These are phyloP conservation scores for Hypsizygus marmoreus DNA, from an alignment of 768 basidiomycete genomes.

Conservation along the genomic window DNA sequence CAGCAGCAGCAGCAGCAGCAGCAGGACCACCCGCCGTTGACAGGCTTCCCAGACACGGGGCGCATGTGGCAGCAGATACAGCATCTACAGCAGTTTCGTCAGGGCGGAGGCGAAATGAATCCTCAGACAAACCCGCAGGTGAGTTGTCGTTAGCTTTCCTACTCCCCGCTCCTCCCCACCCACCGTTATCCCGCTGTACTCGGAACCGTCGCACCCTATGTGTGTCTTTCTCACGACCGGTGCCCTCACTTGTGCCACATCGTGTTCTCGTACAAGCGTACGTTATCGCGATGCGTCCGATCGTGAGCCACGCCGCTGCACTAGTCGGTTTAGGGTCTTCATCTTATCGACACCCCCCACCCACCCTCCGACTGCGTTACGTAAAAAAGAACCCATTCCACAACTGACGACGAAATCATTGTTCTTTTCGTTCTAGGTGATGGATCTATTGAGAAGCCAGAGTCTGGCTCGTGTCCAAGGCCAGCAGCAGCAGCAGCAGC, in stretches of 20 bases:
- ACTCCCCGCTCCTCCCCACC: neutral
- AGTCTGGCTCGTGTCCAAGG: slow-evolving; percentile 40
- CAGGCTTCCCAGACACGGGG: slow-evolving; percentile 51
- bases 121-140: slow-evolving; percentile 50
- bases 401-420: slow-evolving; percentile 22
- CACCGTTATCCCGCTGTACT: slow-evolving; percentile 7
- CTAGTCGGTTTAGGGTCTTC: slow-evolving; percentile 7
- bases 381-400: slow-evolving; percentile 18
- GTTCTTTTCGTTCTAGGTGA: slow-evolving; percentile 37
- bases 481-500: slow-evolving; percentile 31
- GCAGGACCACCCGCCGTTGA: slow-evolving; percentile 39
- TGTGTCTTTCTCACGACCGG: slow-evolving; percentile 12
- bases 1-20: slow-evolving; percentile 46
- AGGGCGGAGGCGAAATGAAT: slow-evolving; percentile 42
- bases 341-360: slow-evolving; percentile 20
- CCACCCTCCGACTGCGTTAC: slow-evolving; percentile 19
- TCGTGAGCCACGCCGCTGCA: slow-evolving; percentile 7
- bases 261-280: slow-evolving; percentile 12
- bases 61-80: slow-evolving; percentile 64
- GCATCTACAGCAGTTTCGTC: slow-evolving; percentile 45
- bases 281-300: slow-evolving; percentile 12
- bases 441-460: slow-evolving; percentile 46
- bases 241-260: slow-evolving; percentile 5
- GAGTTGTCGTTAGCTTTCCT: slow-evolving; percentile 27
- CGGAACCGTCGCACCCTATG: slow-evolving; percentile 8